Percentiles rank a stretch among this genome's conserved stretches.
These are phyloP conservation scores for Hanseniaspora meyeri DNA, from an alignment of 805 yeast genomes.

Conservation along the genomic window DNA sequence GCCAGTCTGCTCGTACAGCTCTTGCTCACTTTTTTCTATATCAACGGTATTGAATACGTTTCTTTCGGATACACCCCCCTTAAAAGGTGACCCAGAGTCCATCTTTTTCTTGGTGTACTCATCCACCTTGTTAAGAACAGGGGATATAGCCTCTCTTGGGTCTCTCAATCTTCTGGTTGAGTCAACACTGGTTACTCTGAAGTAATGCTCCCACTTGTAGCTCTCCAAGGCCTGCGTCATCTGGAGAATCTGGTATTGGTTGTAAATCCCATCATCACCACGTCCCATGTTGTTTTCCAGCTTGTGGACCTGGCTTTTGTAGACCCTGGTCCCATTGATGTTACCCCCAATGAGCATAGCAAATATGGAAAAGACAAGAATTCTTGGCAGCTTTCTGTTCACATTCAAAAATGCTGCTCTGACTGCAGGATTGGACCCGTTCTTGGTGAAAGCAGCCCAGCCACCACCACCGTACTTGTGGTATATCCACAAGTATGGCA, in stretches of 20 bases:
- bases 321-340: conserved; percentile 25
- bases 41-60: conserved; percentile 15
- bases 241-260: conserved; percentile 27
- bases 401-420: background rate
- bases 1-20: conserved; percentile 8
- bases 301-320: conserved; percentile 24
- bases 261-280: conserved; percentile 16
- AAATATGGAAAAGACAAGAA: conserved; percentile 33
- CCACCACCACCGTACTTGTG: conserved; percentile 28
- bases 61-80: conserved; percentile 28
- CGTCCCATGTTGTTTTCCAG: background rate
- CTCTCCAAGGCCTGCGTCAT: conserved; percentile 27
- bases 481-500: conserved; percentile 34
- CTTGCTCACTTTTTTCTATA: conserved; percentile 8
- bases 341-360: conserved; percentile 30
- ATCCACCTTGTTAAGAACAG: conserved; percentile 18
- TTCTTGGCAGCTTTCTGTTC: conserved; percentile 24
- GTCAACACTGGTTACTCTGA: conserved; percentile 38
- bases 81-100: conserved; percentile 31
- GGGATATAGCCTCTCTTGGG: conserved; percentile 35
- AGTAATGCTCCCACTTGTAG: conserved; percentile 41
- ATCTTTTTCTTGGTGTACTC: conserved; percentile 18
- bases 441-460: conserved; percentile 16
- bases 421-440: conserved; percentile 1
- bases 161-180: conserved; percentile 43